phyloP scores from a whole-genome alignment of 805 yeast species.

The Clavispora phyllophila region DNA sequence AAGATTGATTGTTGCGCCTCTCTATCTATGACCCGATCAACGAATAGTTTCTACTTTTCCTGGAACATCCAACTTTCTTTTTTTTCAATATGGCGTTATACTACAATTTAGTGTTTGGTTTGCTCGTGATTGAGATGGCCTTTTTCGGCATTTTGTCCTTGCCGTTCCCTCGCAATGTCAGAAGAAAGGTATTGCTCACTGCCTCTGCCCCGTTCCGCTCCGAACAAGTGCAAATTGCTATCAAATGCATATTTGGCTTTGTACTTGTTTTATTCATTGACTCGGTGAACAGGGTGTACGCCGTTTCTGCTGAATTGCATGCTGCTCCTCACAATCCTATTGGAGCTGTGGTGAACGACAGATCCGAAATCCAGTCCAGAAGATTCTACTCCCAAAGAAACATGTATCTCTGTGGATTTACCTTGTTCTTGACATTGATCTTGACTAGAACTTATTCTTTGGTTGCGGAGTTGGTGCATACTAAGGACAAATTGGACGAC shows the following conservation, averaged over 20 bases:
- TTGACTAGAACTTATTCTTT: constrained; percentile 78
- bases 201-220: constrained; percentile 66
- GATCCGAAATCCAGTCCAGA: constrained; percentile 84
- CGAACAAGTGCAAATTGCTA: constrained; percentile 66
- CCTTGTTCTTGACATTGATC: constrained; percentile 81
- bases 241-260: constrained; percentile 79
- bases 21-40: not conserved
- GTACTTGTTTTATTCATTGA: constrained; percentile 81
- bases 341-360: constrained; percentile 41
- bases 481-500: constrained; percentile 55
- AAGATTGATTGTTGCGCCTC: not conserved
- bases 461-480: constrained; percentile 65
- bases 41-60: too few relatives aligned
- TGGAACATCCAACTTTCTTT: too few relatives aligned
- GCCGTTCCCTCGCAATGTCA: constrained; percentile 74
- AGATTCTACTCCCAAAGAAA: constrained; percentile 95
- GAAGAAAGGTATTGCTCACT: constrained; percentile 61
- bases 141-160: constrained; percentile 75
- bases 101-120: constrained; percentile 57
- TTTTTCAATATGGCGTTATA: constrained; percentile 34
- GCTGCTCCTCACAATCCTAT: constrained; percentile 19
- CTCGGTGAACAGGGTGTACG: constrained; percentile 75
- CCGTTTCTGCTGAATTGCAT: constrained; percentile 60
- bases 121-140: constrained; percentile 72
- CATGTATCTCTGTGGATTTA: constrained; percentile 92